These are phyloP conservation scores for Cystofilobasidium bisporidii DNA, from an alignment of 768 basidiomycete species.

Conservation along the genomic window DNA sequence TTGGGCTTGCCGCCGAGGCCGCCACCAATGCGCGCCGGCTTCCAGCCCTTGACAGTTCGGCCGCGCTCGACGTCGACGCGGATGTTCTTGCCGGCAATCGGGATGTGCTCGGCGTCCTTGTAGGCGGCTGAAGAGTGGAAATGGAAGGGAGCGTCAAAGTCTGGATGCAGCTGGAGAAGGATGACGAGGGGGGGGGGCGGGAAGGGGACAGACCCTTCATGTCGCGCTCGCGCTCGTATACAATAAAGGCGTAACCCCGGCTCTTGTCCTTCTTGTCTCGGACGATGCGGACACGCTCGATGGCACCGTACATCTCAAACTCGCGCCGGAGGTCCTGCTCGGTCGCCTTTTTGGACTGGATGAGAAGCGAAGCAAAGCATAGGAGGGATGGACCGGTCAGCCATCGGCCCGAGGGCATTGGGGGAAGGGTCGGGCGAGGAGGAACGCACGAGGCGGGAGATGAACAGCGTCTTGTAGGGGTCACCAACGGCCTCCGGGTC, in stretches of 20 bases:
- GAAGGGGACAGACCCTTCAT: constrained; percentile 72
- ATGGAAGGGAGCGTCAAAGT: too few relatives aligned
- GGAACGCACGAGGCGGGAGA: constrained; percentile 68
- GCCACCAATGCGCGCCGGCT: constrained; percentile 90
- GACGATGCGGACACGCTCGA: constrained; percentile 88
- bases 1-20: constrained; percentile 94
- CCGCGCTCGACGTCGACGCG: constrained; percentile 97
- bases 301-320: constrained; percentile 88
- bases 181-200: too few relatives aligned
- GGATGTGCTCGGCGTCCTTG: constrained; percentile 95
- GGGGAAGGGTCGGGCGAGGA: background rate
- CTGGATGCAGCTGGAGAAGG: too few relatives aligned
- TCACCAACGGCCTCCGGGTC: constrained; percentile 86
- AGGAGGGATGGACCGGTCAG: background rate
- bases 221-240: constrained; percentile 94
- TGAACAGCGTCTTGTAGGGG: constrained; percentile 96
- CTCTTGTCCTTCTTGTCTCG: constrained; percentile 79
- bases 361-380: background rate
- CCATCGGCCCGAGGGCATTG: background rate
- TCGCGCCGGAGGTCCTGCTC: constrained; percentile 87
- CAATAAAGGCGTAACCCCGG: constrained; percentile 90
- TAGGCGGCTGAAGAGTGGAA: constrained; percentile 54
- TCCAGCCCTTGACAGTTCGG: constrained; percentile 96
- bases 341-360: constrained; percentile 78
- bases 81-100: constrained; percentile 91